A percentile compares a stretch with the other conserved stretches of the same genome.
Evolutionary conservation across 345 rosid genomes (phyloP).

Genomic region (Salix udensis): DNA sequence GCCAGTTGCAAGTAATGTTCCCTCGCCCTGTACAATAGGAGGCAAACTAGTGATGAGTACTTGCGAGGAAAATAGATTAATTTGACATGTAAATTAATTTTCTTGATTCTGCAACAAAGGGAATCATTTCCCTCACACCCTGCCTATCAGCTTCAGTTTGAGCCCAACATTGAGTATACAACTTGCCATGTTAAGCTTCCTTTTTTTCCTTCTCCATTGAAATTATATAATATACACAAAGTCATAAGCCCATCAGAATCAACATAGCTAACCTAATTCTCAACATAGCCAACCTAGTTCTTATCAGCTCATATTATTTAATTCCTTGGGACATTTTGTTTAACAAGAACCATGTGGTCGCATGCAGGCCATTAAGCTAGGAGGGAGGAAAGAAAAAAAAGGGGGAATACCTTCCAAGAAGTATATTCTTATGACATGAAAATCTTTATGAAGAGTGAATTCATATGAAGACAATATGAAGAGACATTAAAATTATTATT

Average conservation of each 20-base stretch:
- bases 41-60: conserved; percentile 3
- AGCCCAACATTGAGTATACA: background rate
- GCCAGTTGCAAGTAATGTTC: conserved; percentile 92
- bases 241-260: background rate
- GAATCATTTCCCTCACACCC: background rate
- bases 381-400: no score
- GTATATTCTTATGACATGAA: background rate
- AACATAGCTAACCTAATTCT: background rate
- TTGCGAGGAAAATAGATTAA: background rate
- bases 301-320: no score
- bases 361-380: no score
- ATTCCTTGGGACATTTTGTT: no score
- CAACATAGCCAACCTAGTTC: background rate
- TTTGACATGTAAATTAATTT: background rate
- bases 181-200: background rate
- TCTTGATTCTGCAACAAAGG: background rate
- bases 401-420: no score
- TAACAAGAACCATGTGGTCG: no score
- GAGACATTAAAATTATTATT: background rate
- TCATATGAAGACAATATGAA: background rate
- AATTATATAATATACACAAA: no score
- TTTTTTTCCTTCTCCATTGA: background rate
- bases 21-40: conserved; percentile 62
- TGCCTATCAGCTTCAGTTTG: background rate
- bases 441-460: background rate